These are phyloP conservation scores for Solanum medicagineum DNA, from an alignment of 257 asterid genomes.

Conservation along the genomic window DNA sequence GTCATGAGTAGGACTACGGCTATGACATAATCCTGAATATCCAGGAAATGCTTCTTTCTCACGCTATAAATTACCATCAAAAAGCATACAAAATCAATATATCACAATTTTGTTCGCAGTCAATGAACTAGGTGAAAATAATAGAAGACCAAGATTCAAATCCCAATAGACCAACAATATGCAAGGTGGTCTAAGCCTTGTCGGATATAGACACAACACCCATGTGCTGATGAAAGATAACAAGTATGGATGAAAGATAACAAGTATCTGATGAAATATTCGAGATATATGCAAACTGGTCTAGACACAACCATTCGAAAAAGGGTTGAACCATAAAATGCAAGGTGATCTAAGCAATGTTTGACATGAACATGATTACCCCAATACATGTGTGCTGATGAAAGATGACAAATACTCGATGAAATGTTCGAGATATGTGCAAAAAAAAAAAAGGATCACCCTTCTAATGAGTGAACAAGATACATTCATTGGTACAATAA, in stretches of 20 bases:
- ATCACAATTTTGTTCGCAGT: neutral
- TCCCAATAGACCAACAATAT: neutral
- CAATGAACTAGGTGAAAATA: neutral
- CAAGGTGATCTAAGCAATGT: neutral
- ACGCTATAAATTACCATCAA: too few relatives aligned
- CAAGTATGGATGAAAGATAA: too few relatives aligned
- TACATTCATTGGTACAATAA: neutral
- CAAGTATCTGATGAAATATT: too few relatives aligned
- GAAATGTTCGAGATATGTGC: neutral
- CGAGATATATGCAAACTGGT: neutral
- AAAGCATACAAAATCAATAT: neutral
- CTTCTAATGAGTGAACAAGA: neutral
- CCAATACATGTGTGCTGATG: neutral
- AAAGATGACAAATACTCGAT: neutral
- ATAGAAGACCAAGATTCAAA: neutral
- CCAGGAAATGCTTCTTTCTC: too few relatives aligned
- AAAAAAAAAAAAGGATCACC: neutral
- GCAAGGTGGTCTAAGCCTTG: too few relatives aligned
- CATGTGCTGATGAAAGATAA: too few relatives aligned
- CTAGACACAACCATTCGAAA: neutral
- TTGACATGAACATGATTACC: neutral
- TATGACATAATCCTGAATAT: too few relatives aligned
- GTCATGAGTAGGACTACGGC: too few relatives aligned
- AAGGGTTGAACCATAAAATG: neutral
- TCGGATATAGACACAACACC: too few relatives aligned